Percentiles rank a stretch among this genome's conserved stretches.
These are phyloP conservation scores for Rhodotorula babjevae DNA, from an alignment of 768 basidiomycete genomes.

Conservation along the genomic window DNA sequence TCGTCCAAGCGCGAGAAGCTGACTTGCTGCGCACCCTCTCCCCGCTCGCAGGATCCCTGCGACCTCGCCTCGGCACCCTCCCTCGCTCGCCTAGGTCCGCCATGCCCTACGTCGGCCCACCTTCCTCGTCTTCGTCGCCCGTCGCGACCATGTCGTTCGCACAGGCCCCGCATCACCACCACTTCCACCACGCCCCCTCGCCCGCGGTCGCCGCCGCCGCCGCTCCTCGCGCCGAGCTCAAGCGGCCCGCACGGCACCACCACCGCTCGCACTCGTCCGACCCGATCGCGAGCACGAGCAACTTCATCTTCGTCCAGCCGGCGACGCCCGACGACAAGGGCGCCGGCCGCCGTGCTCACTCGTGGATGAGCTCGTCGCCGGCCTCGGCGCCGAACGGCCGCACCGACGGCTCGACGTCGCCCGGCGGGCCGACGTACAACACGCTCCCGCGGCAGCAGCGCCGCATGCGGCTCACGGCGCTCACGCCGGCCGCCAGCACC, in stretches of 20 bases:
- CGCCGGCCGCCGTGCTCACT: not conserved
- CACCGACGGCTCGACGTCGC: not conserved
- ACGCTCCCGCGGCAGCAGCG: slow-evolving; percentile 7
- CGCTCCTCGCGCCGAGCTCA: slow-evolving; percentile 6
- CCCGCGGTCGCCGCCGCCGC: slow-evolving; percentile 1
- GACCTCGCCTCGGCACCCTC: too few relatives aligned
- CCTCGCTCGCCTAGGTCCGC: too few relatives aligned
- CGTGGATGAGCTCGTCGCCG: not conserved
- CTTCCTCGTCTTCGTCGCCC: slow-evolving; percentile 1
- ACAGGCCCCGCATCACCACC: not conserved
- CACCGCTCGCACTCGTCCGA: slow-evolving; percentile 35
- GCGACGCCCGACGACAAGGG: slow-evolving; percentile 12
- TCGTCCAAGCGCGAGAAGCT: too few relatives aligned
- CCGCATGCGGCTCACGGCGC: slow-evolving; percentile 13
- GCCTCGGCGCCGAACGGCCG: not conserved
- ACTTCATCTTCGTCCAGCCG: slow-evolving; percentile 37
- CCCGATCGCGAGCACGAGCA: slow-evolving; percentile 28
- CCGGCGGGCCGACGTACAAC: not conserved
- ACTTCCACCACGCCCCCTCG: not conserved
- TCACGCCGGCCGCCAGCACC: not conserved
- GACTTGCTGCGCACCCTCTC: not conserved
- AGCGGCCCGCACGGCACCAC: slow-evolving; percentile 31
- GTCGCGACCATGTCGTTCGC: slow-evolving; percentile 22
- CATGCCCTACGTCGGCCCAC: not conserved
- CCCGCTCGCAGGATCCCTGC: not conserved